Evolutionary conservation across 2,329 filamentous ascomycete genomes (phyloP), one percentile per base, ranked within the genome.

Genomic region (Monosporascus sp.): DNA sequence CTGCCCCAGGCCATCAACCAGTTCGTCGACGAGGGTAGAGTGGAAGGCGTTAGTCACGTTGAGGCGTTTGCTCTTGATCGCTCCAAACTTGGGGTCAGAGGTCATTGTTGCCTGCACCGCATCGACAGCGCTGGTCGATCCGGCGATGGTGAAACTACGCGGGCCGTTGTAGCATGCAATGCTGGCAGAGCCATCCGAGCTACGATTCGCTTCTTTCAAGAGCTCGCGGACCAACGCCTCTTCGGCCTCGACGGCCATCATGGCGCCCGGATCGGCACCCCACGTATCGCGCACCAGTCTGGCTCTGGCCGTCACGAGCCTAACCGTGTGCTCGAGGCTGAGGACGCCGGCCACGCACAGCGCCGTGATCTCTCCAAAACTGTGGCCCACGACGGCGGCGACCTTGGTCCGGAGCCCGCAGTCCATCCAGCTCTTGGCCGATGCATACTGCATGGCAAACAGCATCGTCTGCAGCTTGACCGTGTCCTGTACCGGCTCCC

Each of bases 131-230:
- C 45, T 37, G 0, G 61, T 53, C 0, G 68, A 58, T 0, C 76
- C 76, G 2, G 72, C 73, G 3, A 81, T 25, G 0, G 72, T 73
- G 57, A 74, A 72, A 53, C 66, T 75, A 4, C 54, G 57, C 0
- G 72, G 72, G 0, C 74, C 72, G 48, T 78, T 79, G 59, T 66
- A 75, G 57, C 77, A 81, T 0, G 79, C 78, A 37, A 81, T 73
- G 6, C 47, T 51, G 11, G 48, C 57, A 11, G 47, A 37, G 5
- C 22, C 22, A 22, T 22, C 22, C 22, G 22, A 22, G 22, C 22
- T 22, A 22, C 22, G 22, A 22, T 22, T 22, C 22, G 22, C 22
- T 22, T 22, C 22, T 22, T 22, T 22, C 22, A 22, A 22, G 22
- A 22, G 22, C 22, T 22, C 22, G 22, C 22, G 22, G 22, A 22